Evolutionary conservation across 306 rosid species (phyloP), one percentile per base, ranked within the genome.

Genomic region (Coriaria nepalensis): DNA sequence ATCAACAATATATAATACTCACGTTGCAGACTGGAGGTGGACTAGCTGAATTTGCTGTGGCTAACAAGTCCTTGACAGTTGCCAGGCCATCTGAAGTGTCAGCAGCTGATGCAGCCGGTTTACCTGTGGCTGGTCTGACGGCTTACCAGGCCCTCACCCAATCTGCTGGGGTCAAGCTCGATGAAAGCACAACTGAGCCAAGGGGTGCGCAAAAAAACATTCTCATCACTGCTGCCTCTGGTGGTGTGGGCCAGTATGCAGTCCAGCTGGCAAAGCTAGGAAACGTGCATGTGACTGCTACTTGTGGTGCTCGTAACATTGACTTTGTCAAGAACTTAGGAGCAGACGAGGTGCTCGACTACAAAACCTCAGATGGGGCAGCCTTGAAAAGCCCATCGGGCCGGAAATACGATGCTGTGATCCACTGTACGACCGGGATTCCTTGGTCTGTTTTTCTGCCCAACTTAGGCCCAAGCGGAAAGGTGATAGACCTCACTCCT

Each of bases 21-120:
- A n/a, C n/a, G n/a, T n/a, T n/a, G n/a, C 63, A 83, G 94, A 36
- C 57, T 29, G 94, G 83, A 60, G 90, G 94, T 51, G 94, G 86
- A 48, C 53, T 84, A 15, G 81, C 92, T 5, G 76, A 75, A 57
- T 84, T 45, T 61, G 72, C 60, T 10, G 75, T 70, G 47, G 69
- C 74, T 5, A 50, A 55, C 15, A 75, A 61, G 64, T 74, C 47
- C 52, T 47, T 70, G 55, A 73, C 78, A 6, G 79, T 66, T 11
- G 2, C 33, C 6, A 72, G 86, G 62, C 92, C 86, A 10, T 13
- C 61, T 33, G 74, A 80, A 58, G 77, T 84, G 38, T 70, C 76
- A 3, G 79, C 90, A 39, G 83, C 79, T 8, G 79, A 75, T 40
- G 81, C 43, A 63, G 68, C 92, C 0, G 62, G 64, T 20, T 62